Evolutionary conservation across 2,329 filamentous ascomycete genomes (phyloP).

Genomic region (Teratosphaeria nubilosa): DNA sequence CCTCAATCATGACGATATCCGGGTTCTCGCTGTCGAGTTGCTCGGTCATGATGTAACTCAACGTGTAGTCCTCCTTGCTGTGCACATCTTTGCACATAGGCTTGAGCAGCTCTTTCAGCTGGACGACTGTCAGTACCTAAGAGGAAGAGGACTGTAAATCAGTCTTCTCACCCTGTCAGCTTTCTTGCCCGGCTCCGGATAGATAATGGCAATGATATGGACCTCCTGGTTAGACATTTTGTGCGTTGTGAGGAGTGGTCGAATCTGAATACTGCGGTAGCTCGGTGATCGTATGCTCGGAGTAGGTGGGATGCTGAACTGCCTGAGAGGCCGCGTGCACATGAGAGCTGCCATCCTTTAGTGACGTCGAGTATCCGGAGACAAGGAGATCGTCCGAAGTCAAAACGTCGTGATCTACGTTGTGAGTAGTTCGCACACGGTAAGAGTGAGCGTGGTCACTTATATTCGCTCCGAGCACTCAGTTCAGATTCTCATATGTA

Average conservation of each 20-base stretch:
- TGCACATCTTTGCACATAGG: not conserved
- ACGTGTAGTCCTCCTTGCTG: constrained; percentile 13
- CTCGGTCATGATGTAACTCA: constrained; percentile 14
- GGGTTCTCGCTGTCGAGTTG: constrained; percentile 11
- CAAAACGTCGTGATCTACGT: not conserved
- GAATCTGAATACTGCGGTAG: not conserved
- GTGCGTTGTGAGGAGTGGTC: not conserved
- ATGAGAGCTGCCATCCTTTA: not conserved
- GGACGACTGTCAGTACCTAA: not conserved
- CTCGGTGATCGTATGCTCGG: not conserved
- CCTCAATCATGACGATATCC: constrained; percentile 15
- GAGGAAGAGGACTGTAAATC: not conserved
- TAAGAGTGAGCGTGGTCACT: not conserved
- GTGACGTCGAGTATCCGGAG: not conserved
- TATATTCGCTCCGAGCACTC: not conserved
- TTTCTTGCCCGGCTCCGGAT: not conserved
- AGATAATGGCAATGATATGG: not conserved
- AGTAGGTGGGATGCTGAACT: not conserved
- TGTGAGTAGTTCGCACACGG: not conserved
- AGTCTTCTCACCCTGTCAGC: not conserved
- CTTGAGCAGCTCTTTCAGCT: not conserved
- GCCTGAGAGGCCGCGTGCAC: not conserved
- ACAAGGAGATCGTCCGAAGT: not conserved
- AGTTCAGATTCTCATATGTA: not conserved
- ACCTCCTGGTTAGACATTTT: not conserved